Conservation (phyloP, 2,329 filamentous ascomycete species). For the Arachnomyces sp. region DNA sequence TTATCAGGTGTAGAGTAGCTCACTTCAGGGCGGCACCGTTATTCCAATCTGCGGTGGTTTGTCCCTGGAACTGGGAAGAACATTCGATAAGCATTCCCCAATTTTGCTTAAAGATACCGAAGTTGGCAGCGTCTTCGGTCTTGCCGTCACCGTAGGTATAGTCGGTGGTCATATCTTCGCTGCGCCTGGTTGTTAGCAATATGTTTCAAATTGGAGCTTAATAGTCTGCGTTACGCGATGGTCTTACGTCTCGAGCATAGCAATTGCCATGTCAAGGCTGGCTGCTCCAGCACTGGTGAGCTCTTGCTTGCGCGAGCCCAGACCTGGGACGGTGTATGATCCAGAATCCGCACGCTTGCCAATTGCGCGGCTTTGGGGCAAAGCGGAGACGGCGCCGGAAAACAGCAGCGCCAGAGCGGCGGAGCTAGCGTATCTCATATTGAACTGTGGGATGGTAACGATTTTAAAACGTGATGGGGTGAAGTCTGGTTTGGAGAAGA, state of each 20-base stretch:
- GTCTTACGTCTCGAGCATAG: slow-evolving; percentile 24
- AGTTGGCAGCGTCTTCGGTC: slow-evolving; percentile 13
- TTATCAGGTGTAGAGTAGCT: too few relatives aligned
- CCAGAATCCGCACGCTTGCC: slow-evolving; percentile 5
- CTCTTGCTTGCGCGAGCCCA: slow-evolving; percentile 18
- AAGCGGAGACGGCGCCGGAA: too few relatives aligned
- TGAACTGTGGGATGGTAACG: too few relatives aligned
- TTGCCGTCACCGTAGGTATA: slow-evolving; percentile 20
- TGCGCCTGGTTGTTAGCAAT: too few relatives aligned
- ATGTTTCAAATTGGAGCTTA: too few relatives aligned
- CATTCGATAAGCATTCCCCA: too few relatives aligned
- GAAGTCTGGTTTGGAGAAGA: too few relatives aligned
- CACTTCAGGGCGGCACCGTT: slow-evolving; percentile 17
- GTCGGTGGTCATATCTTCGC: slow-evolving; percentile 12
- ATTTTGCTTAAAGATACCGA: slow-evolving; percentile 2
- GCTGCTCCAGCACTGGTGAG: slow-evolving; percentile 19
- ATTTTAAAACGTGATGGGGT: too few relatives aligned
- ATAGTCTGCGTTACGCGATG: not conserved
- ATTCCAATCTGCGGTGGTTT: slow-evolving; percentile 15
- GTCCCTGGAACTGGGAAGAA: slow-evolving; percentile 11
- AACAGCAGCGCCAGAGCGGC: too few relatives aligned
- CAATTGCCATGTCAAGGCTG: slow-evolving; percentile 25
- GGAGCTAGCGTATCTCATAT: too few relatives aligned
- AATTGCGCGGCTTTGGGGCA: too few relatives aligned
- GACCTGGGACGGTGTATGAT: slow-evolving; percentile 14